phyloP scores from a whole-genome alignment of 2,329 filamentous ascomycete genomes.

The Exophiala viscosa region DNA sequence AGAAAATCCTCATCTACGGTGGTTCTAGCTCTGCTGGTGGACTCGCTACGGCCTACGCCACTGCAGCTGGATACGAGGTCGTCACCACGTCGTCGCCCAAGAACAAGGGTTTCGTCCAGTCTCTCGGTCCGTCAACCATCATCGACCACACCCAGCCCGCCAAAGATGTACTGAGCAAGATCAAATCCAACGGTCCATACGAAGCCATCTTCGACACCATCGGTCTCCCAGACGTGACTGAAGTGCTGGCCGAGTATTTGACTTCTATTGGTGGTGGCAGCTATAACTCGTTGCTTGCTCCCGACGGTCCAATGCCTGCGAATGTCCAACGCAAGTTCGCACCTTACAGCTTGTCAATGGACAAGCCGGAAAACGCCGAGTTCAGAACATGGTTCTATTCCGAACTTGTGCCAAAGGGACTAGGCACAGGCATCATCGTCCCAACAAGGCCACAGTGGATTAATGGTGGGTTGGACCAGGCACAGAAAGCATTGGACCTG shows the following conservation, averaged over 20 bases:
- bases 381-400: constrained; percentile 14
- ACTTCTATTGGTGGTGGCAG: constrained; percentile 5
- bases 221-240: constrained; percentile 2
- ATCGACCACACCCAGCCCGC: neutral
- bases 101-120: constrained; percentile 33
- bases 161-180: neutral
- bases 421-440: constrained; percentile 3
- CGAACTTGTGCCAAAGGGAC: constrained; percentile 15
- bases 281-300: constrained; percentile 1
- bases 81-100: constrained; percentile 35
- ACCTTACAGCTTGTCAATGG: constrained; percentile 12
- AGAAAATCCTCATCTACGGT: constrained; percentile 39
- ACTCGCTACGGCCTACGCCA: constrained; percentile 39
- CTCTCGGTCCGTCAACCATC: constrained; percentile 30
- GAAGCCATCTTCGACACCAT: constrained; percentile 17
- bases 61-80: constrained; percentile 32
- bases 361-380: constrained; percentile 8
- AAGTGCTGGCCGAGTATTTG: constrained; percentile 7
- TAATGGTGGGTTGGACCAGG: constrained; percentile 41
- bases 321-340: constrained; percentile 9
- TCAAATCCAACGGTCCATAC: constrained; percentile 15
- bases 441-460: constrained; percentile 21
- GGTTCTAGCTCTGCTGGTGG: constrained; percentile 38
- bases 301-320: constrained; percentile 10
- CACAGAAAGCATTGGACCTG: constrained; percentile 43